Evolutionary conservation across 345 rosid species (phyloP).

Genomic region (Iberis pinnata): DNA sequence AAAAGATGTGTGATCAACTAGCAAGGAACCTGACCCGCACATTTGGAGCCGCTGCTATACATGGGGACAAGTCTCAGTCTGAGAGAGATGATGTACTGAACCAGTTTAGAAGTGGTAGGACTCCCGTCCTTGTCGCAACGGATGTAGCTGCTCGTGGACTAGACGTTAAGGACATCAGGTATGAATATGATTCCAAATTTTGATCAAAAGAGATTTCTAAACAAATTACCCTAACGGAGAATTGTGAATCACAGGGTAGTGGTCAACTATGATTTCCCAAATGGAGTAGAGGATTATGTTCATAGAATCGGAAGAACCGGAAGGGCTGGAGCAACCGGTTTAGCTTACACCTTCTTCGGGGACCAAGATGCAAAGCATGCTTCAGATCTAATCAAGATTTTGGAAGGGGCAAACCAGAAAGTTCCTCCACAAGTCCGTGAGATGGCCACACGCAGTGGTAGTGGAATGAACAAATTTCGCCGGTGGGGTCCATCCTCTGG

Average conservation of each 20-base stretch:
- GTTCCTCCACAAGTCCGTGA: slow-evolving; percentile 78
- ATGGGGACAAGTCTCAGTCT: slow-evolving; percentile 81
- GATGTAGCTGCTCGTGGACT: slow-evolving; percentile 94
- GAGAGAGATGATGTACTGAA: slow-evolving; percentile 68
- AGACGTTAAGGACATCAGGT: slow-evolving; percentile 91
- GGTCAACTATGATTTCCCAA: slow-evolving; percentile 90
- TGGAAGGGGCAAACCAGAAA: slow-evolving; percentile 83
- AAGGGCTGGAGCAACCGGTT: slow-evolving; percentile 93
- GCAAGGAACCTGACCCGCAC: slow-evolving; percentile 57
- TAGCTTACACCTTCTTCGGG: slow-evolving; percentile 76
- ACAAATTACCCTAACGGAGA: background rate
- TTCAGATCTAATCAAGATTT: slow-evolving; percentile 70
- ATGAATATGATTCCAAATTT: background rate
- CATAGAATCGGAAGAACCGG: slow-evolving; percentile 98
- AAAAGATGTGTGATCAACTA: slow-evolving; percentile 84
- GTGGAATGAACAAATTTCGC: slow-evolving; percentile 57
- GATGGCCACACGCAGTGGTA: slow-evolving; percentile 72
- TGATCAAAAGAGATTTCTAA: background rate
- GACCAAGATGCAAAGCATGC: slow-evolving; percentile 89
- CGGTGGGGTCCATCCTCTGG: slow-evolving; percentile 67
- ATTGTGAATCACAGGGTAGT: slow-evolving; percentile 59
- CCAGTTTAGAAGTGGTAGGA: slow-evolving; percentile 75
- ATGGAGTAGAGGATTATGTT: slow-evolving; percentile 94
- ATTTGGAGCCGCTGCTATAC: slow-evolving; percentile 83
- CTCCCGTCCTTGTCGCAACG: slow-evolving; percentile 83